Percentiles rank a stretch among this genome's conserved stretches.
phyloP scores from a whole-genome alignment of 176 grass and related monocot genomes.

The Avena atlantica region DNA sequence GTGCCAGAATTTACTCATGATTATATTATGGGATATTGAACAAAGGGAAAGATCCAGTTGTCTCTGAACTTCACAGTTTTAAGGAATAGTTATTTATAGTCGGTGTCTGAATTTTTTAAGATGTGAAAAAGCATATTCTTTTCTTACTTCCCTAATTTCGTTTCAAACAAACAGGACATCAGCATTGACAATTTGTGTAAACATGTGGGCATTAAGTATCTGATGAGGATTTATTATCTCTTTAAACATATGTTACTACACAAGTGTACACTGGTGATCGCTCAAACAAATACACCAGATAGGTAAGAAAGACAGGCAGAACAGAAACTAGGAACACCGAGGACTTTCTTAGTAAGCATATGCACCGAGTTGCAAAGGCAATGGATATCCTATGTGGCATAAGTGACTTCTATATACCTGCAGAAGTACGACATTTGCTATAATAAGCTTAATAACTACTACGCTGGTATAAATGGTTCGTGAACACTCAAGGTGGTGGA shows the following conservation, averaged over 20 bases:
- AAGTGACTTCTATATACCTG: background rate
- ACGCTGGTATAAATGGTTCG: slow-evolving; percentile 2
- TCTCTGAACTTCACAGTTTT: background rate
- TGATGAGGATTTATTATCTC: slow-evolving; percentile 12
- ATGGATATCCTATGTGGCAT: background rate
- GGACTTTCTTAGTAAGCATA: slow-evolving; percentile 1
- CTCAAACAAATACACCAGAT: slow-evolving; percentile 2
- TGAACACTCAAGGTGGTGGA: slow-evolving; percentile 8
- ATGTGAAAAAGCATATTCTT: slow-evolving; percentile 7
- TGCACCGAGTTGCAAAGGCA: background rate
- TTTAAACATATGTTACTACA: slow-evolving; percentile 3
- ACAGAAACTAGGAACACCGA: slow-evolving; percentile 11
- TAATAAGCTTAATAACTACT: background rate
- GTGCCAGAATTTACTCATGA: background rate
- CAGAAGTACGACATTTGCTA: background rate
- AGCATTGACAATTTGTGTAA: slow-evolving; percentile 2
- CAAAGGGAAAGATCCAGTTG: background rate
- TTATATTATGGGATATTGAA: background rate
- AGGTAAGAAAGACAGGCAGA: slow-evolving; percentile 9
- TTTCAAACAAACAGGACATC: background rate
- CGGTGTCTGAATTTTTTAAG: background rate
- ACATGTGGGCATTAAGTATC: slow-evolving; percentile 17
- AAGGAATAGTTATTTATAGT: background rate
- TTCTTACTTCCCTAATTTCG: background rate
- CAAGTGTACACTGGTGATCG: background rate